These are phyloP conservation scores for Priceomyces fermenticarens DNA, from an alignment of 805 yeast species.

Conservation along the genomic window DNA sequence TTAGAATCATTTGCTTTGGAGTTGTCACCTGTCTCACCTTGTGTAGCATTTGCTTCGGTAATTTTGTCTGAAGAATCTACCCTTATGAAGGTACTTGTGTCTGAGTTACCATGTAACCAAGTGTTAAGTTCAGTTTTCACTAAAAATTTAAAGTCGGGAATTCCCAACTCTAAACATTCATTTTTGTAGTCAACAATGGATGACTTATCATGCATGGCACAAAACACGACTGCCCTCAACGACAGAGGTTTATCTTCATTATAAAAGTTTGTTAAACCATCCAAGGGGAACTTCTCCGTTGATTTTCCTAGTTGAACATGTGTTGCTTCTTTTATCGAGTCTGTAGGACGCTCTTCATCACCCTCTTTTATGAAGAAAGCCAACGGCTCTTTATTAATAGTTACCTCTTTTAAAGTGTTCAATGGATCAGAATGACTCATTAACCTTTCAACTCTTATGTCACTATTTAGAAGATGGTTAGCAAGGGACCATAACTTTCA, in stretches of 20 bases:
- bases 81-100: slow-evolving; percentile 49
- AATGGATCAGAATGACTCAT: slow-evolving; percentile 20
- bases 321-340: slow-evolving; percentile 33
- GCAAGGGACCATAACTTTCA: no score
- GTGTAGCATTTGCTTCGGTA: background rate
- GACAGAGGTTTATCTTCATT: slow-evolving; percentile 48
- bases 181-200: slow-evolving; percentile 79
- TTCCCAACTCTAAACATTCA: slow-evolving; percentile 59
- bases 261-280: slow-evolving; percentile 52
- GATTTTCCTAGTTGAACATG: slow-evolving; percentile 30
- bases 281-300: slow-evolving; percentile 28
- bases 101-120: slow-evolving; percentile 73
- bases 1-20: slow-evolving; percentile 3
- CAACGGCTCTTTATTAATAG: slow-evolving; percentile 20
- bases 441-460: background rate
- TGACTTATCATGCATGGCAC: slow-evolving; percentile 74
- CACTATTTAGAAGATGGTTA: no score
- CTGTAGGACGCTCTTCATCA: slow-evolving; percentile 11
- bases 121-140: slow-evolving; percentile 82
- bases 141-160: slow-evolving; percentile 73
- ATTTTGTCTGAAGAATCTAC: slow-evolving; percentile 2
- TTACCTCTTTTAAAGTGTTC: slow-evolving; percentile 24
- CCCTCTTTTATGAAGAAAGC: slow-evolving; percentile 14
- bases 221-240: slow-evolving; percentile 63
- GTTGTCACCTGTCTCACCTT: background rate